phyloP scores from a whole-genome alignment of 2,329 filamentous ascomycete genomes.

The Colletotrichum tabaci region DNA sequence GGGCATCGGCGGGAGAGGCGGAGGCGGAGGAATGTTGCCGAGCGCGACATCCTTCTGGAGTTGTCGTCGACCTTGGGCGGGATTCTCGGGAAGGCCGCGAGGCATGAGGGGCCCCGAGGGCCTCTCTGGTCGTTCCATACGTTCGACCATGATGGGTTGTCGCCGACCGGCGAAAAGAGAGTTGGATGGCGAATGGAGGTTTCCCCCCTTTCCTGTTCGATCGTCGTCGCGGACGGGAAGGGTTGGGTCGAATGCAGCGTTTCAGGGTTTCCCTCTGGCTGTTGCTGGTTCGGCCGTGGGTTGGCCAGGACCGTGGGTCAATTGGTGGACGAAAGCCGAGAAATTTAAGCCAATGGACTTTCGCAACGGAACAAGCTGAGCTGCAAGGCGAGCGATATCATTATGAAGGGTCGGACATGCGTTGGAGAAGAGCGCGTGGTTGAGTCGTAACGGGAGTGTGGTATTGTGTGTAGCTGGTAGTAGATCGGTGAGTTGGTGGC shows the following conservation, averaged over 20 bases:
- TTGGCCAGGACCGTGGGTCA: conserved; percentile 39
- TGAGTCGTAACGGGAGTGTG: conserved; percentile 13
- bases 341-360: conserved; percentile 43
- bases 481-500: neutral
- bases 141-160: conserved; percentile 40
- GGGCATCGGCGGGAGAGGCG: conserved; percentile 63
- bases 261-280: conserved; percentile 39
- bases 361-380: conserved; percentile 35
- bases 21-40: conserved; percentile 58
- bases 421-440: conserved; percentile 31
- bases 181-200: neutral
- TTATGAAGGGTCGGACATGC: conserved; percentile 40
- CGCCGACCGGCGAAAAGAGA: conserved; percentile 14
- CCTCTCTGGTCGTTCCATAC: conserved; percentile 44
- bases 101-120: conserved; percentile 48
- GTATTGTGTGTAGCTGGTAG: neutral
- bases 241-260: conserved; percentile 36
- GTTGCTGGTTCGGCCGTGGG: conserved; percentile 28
- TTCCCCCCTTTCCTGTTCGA: neutral
- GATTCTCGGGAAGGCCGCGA: conserved; percentile 59
- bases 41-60: conserved; percentile 55
- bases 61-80: conserved; percentile 55
- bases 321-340: conserved; percentile 24
- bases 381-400: conserved; percentile 37
- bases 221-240: conserved; percentile 27